These are phyloP conservation scores for Morella rubra DNA, from an alignment of 306 rosid genomes.

Conservation along the genomic window DNA sequence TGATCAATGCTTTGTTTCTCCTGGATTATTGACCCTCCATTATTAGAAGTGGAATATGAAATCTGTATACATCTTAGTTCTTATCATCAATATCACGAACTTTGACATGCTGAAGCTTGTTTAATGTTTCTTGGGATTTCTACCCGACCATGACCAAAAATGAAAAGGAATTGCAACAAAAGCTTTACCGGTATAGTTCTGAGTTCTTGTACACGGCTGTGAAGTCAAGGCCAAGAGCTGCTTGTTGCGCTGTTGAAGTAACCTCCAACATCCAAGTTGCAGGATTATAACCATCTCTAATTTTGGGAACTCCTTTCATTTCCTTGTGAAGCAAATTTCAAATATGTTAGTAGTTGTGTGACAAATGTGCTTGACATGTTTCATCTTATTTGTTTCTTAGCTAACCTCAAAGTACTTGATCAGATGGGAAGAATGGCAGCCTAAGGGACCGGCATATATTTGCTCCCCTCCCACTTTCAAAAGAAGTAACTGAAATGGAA, in stretches of 20 bases:
- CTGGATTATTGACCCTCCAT: conserved; percentile 36
- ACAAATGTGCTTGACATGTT: conserved; percentile 3
- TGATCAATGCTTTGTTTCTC: conserved; percentile 70
- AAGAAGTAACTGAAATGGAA: conserved; percentile 62
- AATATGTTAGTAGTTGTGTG: background rate
- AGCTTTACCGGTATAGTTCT: conserved; percentile 48
- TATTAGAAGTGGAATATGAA: background rate
- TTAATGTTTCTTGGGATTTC: background rate
- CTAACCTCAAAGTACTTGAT: conserved; percentile 78
- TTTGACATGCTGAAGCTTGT: background rate
- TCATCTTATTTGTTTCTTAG: background rate
- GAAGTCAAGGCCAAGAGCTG: conserved; percentile 58
- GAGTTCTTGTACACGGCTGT: conserved; percentile 59
- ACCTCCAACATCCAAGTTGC: conserved; percentile 97
- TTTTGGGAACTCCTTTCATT: conserved; percentile 70
- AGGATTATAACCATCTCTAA: conserved; percentile 80
- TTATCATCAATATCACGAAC: background rate
- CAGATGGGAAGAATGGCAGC: conserved; percentile 54
- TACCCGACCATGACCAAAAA: background rate
- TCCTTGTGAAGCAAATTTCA: conserved; percentile 34
- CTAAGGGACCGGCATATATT: conserved; percentile 72
- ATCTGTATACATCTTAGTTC: background rate
- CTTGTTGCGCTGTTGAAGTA: conserved; percentile 71
- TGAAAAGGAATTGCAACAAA: background rate
- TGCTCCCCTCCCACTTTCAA: conserved; percentile 85